A percentile compares a stretch with the other conserved stretches of the same genome.
Evolutionary conservation across 2,329 filamentous ascomycete species (phyloP).

Genomic region (Colletotrichum costaricense): DNA sequence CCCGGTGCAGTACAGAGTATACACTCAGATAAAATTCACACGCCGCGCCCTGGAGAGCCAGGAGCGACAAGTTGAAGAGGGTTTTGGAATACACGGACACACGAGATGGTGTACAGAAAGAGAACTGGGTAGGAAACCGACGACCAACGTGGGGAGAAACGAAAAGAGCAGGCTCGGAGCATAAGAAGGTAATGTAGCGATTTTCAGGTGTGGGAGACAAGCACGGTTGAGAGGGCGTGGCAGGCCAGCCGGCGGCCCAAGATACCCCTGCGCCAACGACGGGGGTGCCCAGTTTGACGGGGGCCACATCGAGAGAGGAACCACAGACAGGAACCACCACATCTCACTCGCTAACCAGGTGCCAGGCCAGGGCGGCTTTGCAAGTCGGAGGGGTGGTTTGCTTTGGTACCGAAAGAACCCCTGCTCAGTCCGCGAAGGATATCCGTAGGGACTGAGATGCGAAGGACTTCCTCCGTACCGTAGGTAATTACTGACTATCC

Average conservation of each 20-base stretch:
- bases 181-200: slow-evolving; percentile 34
- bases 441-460: background rate
- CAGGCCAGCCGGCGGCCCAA: slow-evolving; percentile 35
- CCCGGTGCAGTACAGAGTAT: slow-evolving; percentile 24
- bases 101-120: slow-evolving; percentile 45
- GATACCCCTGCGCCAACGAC: slow-evolving; percentile 34
- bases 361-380: background rate
- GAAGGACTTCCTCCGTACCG: background rate
- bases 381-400: background rate
- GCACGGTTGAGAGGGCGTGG: slow-evolving; percentile 27
- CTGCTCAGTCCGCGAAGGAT: background rate
- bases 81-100: slow-evolving; percentile 43
- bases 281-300: slow-evolving; percentile 7
- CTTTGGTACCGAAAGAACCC: slow-evolving; percentile 12
- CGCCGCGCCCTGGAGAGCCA: slow-evolving; percentile 59
- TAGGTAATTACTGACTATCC: background rate
- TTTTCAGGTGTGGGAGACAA: slow-evolving; percentile 31
- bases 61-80: slow-evolving; percentile 52
- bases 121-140: slow-evolving; percentile 39
- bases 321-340: slow-evolving; percentile 22
- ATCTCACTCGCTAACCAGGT: slow-evolving; percentile 25
- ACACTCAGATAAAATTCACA: slow-evolving; percentile 43
- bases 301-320: slow-evolving; percentile 26
- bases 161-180: slow-evolving; percentile 23
- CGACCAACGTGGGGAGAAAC: slow-evolving; percentile 31